Conservation (phyloP, 331 rosid genomes). For the Pyrus hybrid region DNA sequence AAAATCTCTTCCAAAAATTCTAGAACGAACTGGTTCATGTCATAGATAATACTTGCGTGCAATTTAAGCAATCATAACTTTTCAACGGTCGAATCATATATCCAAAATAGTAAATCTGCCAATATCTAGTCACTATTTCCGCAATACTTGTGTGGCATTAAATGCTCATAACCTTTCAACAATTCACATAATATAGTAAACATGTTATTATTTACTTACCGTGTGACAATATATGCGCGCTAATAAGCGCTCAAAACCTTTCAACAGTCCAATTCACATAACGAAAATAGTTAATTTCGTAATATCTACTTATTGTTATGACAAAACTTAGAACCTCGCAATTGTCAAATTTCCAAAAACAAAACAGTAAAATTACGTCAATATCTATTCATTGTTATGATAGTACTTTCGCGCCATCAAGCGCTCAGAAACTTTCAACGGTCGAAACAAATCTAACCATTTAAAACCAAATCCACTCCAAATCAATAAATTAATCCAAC, state of each 20-base stretch:
- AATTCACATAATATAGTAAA: too few relatives aligned
- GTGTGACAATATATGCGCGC: too few relatives aligned
- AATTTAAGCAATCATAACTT: not conserved
- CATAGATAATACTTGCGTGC: not conserved
- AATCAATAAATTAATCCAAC: too few relatives aligned
- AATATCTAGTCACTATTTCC: too few relatives aligned
- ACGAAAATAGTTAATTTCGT: not conserved
- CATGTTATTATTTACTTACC: too few relatives aligned
- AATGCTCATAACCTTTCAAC: not conserved
- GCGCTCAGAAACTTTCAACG: rapidly evolving
- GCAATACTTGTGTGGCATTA: not conserved
- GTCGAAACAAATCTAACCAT: not conserved
- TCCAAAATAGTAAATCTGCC: not conserved
- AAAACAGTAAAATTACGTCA: not conserved
- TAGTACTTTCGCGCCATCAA: not conserved
- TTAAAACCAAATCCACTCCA: not conserved
- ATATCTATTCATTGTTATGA: not conserved
- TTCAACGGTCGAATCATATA: not conserved
- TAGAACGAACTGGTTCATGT: not conserved
- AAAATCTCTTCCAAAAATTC: too few relatives aligned
- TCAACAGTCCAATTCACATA: not conserved
- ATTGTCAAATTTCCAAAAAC: not conserved
- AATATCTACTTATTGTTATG: not conserved
- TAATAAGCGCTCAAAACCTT: too few relatives aligned
- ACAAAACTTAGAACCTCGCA: not conserved